Conservation (phyloP, 441 rosid genomes). For the Melianthus villosus region DNA sequence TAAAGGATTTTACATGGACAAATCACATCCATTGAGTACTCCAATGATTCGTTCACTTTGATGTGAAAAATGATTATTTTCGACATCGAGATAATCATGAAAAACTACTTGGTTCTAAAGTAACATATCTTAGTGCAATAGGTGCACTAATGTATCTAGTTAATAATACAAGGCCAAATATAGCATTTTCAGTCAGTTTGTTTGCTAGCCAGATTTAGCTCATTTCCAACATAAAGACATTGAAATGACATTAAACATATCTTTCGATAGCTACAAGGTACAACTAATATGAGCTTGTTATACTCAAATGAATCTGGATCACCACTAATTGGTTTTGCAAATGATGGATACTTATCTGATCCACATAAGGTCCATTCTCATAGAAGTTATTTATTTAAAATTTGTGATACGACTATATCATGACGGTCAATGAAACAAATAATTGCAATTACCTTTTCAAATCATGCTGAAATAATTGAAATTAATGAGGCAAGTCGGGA, state of each 20-base stretch:
- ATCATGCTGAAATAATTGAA: background rate
- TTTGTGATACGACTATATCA: background rate
- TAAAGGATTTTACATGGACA: too few species aligned
- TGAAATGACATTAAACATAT: background rate
- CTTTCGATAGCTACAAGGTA: background rate
- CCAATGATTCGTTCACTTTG: background rate
- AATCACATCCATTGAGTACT: background rate
- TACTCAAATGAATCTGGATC: background rate
- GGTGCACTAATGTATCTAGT: background rate
- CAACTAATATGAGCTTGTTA: background rate
- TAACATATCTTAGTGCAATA: conserved; percentile 2
- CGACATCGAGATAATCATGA: background rate
- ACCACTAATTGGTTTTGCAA: background rate
- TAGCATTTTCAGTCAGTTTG: background rate
- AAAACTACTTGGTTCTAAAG: background rate
- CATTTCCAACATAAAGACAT: background rate
- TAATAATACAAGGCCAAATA: background rate
- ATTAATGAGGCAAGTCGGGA: background rate
- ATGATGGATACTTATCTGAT: background rate
- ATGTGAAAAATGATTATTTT: background rate
- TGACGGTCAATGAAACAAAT: background rate
- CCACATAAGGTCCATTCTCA: background rate
- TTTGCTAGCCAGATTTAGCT: background rate
- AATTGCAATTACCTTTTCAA: background rate
- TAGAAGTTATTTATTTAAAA: background rate